Evolutionary conservation across 257 asterid genomes (phyloP).

Genomic region (Solanum bulbocastanum): DNA sequence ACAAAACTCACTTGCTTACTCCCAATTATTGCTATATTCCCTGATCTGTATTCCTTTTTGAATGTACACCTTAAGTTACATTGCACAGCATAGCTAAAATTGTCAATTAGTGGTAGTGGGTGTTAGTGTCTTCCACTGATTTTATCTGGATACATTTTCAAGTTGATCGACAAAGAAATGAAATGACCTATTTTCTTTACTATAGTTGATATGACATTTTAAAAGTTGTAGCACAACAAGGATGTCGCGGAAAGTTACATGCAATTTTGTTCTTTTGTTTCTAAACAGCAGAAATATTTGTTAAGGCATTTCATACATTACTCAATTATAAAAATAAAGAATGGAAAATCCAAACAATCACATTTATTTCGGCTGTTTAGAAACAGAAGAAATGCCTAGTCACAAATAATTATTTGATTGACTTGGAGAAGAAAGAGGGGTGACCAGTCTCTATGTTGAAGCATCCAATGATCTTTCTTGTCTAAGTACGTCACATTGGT

Average conservation of each 20-base stretch:
- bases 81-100: not conserved
- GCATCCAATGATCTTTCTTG: not conserved
- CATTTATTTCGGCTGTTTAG: not conserved
- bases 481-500: not conserved
- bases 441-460: not conserved
- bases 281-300: not conserved
- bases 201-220: not conserved
- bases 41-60: not conserved
- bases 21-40: not conserved
- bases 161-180: not conserved
- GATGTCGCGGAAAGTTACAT: not conserved
- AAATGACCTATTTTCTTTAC: not conserved
- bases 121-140: not conserved
- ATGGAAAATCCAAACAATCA: not conserved
- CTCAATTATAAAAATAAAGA: not conserved
- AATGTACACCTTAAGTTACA: not conserved
- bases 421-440: not conserved
- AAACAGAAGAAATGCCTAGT: not conserved
- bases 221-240: not conserved
- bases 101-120: not conserved
- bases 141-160: not conserved
- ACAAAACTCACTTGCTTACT: not conserved
- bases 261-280: not conserved
- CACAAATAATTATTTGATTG: not conserved
- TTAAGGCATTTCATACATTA: not conserved